A percentile compares a stretch with the other conserved stretches of the same genome.
phyloP scores from a whole-genome alignment of 371 early-diverging fungal genomes.

The Coemansia sp. region DNA sequence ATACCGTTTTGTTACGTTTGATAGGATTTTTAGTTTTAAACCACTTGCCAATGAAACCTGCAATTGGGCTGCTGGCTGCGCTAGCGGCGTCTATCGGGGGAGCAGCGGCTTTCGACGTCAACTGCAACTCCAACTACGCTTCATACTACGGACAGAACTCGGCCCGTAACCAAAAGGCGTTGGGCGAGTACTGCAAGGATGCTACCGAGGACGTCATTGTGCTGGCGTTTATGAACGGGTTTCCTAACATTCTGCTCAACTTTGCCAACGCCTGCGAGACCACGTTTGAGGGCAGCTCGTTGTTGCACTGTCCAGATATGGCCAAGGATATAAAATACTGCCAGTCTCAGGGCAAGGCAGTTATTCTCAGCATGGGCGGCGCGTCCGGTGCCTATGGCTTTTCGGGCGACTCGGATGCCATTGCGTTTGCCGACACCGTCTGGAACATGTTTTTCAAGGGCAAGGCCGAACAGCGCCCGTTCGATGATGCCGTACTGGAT shows the following conservation, averaged over 20 bases:
- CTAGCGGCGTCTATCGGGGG: constrained; percentile 6
- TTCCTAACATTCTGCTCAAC: constrained; percentile 57
- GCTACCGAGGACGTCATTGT: constrained; percentile 58
- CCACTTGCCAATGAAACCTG: background rate
- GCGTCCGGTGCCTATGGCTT: constrained; percentile 66
- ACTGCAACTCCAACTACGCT: constrained; percentile 53
- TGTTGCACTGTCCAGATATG: constrained; percentile 61
- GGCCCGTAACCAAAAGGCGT: constrained; percentile 46
- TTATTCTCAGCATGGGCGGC: constrained; percentile 69
- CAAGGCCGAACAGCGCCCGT: constrained; percentile 56
- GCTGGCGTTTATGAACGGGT: constrained; percentile 64
- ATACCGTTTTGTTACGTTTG: background rate
- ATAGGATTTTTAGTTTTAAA: background rate
- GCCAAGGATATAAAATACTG: constrained; percentile 64
- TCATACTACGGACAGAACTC: constrained; percentile 62
- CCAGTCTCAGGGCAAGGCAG: constrained; percentile 61
- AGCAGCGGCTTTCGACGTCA: constrained; percentile 45
- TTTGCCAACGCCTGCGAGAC: constrained; percentile 62
- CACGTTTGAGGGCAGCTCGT: constrained; percentile 54
- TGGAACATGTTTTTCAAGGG: constrained; percentile 64
- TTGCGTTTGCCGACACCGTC: constrained; percentile 58
- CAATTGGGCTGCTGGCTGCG: background rate
- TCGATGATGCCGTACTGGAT: constrained; percentile 64
- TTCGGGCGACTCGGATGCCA: constrained; percentile 52
- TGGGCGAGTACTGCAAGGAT: constrained; percentile 62